phyloP scores from a whole-genome alignment of 495 filamentous ascomycete species.

The Aspergillus bridgeri region DNA sequence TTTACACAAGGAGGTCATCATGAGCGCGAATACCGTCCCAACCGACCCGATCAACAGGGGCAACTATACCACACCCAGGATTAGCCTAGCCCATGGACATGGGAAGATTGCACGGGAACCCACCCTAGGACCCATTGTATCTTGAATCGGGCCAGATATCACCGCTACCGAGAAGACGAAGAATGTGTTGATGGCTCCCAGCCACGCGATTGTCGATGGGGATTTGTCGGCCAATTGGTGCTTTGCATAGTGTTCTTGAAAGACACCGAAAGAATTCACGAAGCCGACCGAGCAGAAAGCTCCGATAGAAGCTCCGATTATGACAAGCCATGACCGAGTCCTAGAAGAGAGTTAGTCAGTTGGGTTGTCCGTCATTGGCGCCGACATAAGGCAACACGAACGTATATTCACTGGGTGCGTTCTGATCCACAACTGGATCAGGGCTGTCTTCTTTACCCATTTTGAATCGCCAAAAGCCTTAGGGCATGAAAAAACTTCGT shows the following conservation, averaged over 20 bases:
- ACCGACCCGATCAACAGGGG: conserved; percentile 24
- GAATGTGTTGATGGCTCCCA: conserved; percentile 51
- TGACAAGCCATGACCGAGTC: conserved; percentile 20
- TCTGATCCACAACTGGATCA: background rate
- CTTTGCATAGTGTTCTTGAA: conserved; percentile 57
- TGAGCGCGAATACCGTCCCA: conserved; percentile 40
- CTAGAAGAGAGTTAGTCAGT: conserved; percentile 8
- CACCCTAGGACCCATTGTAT: conserved; percentile 36
- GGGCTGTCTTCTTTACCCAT: no score
- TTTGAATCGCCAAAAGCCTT: background rate
- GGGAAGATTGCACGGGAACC: background rate
- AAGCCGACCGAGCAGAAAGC: conserved; percentile 57
- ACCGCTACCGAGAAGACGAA: conserved; percentile 36
- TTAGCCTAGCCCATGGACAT: background rate
- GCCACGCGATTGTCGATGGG: conserved; percentile 56
- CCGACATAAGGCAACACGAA: conserved; percentile 4
- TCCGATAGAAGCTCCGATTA: conserved; percentile 28
- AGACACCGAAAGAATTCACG: conserved; percentile 61
- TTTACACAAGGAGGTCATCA: conserved; percentile 57
- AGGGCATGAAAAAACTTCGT: no score
- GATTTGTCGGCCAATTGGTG: conserved; percentile 45
- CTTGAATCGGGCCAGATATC: conserved; percentile 33
- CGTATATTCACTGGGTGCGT: conserved; percentile 24
- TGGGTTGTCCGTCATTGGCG: background rate
- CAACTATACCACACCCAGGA: conserved; percentile 18